phyloP scores from a whole-genome alignment of 1,284 basidiomycete species.

The Austroboletus niveus region DNA sequence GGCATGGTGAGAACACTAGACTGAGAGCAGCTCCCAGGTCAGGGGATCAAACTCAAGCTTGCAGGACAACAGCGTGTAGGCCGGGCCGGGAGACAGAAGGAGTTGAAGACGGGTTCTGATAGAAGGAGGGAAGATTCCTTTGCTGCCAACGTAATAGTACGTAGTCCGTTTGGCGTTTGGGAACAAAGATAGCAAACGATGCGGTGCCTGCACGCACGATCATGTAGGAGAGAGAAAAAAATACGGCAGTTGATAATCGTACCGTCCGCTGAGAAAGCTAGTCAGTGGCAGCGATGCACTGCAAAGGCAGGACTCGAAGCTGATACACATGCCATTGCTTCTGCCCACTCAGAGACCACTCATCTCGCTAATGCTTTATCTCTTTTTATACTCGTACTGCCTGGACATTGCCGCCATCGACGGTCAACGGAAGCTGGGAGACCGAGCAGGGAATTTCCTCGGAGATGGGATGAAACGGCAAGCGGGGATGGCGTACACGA shows the following conservation, averaged over 20 bases:
- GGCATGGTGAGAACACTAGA: constrained; percentile 3
- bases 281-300: constrained; percentile 17
- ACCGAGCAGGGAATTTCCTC: constrained; percentile 12
- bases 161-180: constrained; percentile 7
- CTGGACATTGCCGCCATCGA: constrained; percentile 8
- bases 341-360: constrained; percentile 29
- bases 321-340: constrained; percentile 29
- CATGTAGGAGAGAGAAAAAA: constrained; percentile 5
- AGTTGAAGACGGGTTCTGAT: not conserved
- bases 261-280: constrained; percentile 1
- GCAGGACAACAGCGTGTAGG: constrained; percentile 2
- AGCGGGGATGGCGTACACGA: not conserved
- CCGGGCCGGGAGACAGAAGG: not conserved
- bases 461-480: constrained; percentile 19
- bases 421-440: not conserved
- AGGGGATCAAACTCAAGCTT: constrained; percentile 21
- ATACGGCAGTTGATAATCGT: constrained; percentile 17
- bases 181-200: constrained; percentile 27
- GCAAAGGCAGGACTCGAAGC: constrained; percentile 26
- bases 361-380: constrained; percentile 22
- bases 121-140: constrained; percentile 17
- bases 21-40: too few species aligned
- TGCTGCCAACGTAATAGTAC: constrained; percentile 23
- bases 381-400: constrained; percentile 14
- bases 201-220: constrained; percentile 18